Evolutionary conservation across 106 monocot genomes (phyloP).

Genomic region (Allium sativum): DNA sequence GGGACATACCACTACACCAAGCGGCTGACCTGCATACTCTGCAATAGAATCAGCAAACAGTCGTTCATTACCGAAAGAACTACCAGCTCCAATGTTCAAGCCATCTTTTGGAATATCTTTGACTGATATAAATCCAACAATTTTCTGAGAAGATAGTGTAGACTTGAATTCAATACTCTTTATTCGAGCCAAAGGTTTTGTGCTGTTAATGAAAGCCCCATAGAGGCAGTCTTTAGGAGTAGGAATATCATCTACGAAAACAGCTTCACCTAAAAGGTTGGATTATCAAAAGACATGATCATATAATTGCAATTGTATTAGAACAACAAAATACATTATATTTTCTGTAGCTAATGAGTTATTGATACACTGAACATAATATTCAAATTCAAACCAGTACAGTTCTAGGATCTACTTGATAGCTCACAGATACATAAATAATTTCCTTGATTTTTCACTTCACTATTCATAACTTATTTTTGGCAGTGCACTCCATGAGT

Average conservation of each 20-base stretch:
- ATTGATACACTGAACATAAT: no score
- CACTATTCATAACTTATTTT: no score
- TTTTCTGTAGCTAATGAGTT: no score
- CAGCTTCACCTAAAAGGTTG: slow-evolving; percentile 54
- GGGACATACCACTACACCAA: slow-evolving; percentile 50
- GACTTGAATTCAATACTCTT: slow-evolving; percentile 38
- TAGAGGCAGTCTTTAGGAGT: slow-evolving; percentile 61
- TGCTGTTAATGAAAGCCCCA: slow-evolving; percentile 72
- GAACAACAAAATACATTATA: no score
- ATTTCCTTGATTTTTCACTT: no score
- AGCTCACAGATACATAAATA: no score
- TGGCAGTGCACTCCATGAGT: no score
- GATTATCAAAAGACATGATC: not conserved
- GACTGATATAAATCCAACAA: slow-evolving; percentile 26
- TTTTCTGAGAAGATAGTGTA: slow-evolving; percentile 30
- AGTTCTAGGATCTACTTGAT: no score
- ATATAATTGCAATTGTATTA: not conserved
- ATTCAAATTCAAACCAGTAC: no score
- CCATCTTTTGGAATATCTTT: slow-evolving; percentile 65
- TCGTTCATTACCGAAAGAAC: slow-evolving; percentile 29
- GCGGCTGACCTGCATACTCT: slow-evolving; percentile 60
- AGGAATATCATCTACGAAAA: slow-evolving; percentile 88
- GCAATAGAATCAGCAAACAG: slow-evolving; percentile 45
- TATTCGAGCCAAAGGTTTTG: slow-evolving; percentile 30
- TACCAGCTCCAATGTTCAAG: slow-evolving; percentile 4